Conservation (phyloP, 768 basidiomycete genomes). For the Multifurca ochricompacta region DNA sequence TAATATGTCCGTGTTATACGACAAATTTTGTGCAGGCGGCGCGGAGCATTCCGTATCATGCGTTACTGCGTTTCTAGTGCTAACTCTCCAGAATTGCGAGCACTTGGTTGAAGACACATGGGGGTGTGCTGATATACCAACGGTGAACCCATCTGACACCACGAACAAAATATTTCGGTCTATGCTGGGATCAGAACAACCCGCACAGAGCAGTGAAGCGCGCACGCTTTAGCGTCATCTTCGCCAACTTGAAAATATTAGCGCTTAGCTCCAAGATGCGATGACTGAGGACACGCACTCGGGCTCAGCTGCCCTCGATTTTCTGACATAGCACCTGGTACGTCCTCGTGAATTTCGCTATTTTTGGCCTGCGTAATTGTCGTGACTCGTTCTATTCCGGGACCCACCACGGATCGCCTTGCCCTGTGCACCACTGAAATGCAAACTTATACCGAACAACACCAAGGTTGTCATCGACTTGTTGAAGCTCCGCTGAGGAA, state of each 20-base stretch:
- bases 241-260: neutral
- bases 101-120: constrained; percentile 62
- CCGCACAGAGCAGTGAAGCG: neutral
- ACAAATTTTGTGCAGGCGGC: constrained; percentile 36
- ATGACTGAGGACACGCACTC: neutral
- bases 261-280: neutral
- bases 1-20: constrained; percentile 23
- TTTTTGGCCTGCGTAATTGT: neutral
- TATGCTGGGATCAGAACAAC: neutral
- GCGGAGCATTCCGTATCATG: constrained; percentile 37
- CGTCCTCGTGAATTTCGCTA: neutral
- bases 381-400: neutral
- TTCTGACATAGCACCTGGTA: neutral
- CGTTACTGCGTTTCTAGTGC: constrained; percentile 23
- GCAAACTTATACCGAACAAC: constrained; percentile 78
- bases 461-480: constrained; percentile 38
- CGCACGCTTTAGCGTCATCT: neutral
- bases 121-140: constrained; percentile 48
- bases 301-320: neutral
- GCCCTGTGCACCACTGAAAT: constrained; percentile 75
- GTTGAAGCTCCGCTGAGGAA: constrained; percentile 54
- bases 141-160: constrained; percentile 40
- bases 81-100: constrained; percentile 43
- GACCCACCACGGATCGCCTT: constrained; percentile 52
- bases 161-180: constrained; percentile 28